Evolutionary conservation across 495 filamentous ascomycete species (phyloP), one percentile per base, ranked within the genome.

Genomic region (Penicillium parvum): DNA sequence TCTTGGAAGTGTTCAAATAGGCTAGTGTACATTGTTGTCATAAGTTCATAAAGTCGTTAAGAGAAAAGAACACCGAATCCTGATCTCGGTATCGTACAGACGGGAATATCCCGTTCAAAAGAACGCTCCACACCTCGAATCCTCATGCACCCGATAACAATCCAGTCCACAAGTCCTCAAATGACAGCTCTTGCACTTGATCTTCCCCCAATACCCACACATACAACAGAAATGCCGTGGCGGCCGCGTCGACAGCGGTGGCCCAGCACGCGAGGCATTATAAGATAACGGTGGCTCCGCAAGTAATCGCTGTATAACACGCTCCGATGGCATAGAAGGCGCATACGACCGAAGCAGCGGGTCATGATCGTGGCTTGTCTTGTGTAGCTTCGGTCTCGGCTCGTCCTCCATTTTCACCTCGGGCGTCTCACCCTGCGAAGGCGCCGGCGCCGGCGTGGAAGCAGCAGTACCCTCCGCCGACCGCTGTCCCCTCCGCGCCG

Each of bases 121-220:
- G 48, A 73, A 85, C 9, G 83, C 64, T 35, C 83, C 82, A 66
- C 90, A 95, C 50, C 86, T 72, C 27, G 80, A 86, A 64, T 89
- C 85, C 53, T 85, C 79, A 72, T 96, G 90, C 30, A 77, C 69
- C 49, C 79, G 77, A 49, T 90, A 78, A 61, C 90, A 95, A 47
- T 85, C 83, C 40, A 96, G 61, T 48, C 87, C 86, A 65, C 90
- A 96, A 8, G 84, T 85, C 50, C 86, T 64, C 40, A 76, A 71
- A 25, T 88, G 88, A 66, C 90, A 96, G 64, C 81, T 90, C 68
- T 84, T 79, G 63, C 90, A 96, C 63, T 76, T 79, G 20, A 89
- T 84, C 49, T 84, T 75, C 1, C 90, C 90, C 90, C 90, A 96
- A 63, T 92, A 95, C 21, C 90, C 90, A 65, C 90, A 96, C 37